Percentiles rank a stretch among this genome's conserved stretches.
phyloP scores from a whole-genome alignment of 441 rosid species.

The Metrosideros polymorpha region DNA sequence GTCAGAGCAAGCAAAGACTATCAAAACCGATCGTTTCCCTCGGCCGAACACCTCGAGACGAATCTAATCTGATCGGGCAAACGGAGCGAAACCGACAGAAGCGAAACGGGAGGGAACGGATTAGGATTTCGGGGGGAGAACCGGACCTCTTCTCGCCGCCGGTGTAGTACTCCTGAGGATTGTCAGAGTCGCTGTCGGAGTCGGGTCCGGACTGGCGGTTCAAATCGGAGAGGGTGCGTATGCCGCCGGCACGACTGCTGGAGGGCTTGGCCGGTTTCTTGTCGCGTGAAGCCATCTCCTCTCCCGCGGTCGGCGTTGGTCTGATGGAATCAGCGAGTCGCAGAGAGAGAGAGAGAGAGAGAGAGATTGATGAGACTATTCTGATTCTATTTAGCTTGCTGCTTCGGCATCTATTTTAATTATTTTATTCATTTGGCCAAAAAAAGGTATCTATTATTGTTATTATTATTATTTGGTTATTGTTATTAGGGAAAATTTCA shows the following conservation, averaged over 20 bases:
- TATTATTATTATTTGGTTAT: not conserved
- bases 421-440: not conserved
- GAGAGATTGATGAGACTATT: not conserved
- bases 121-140: not conserved
- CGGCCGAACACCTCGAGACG: not conserved
- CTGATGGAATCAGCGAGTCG: not conserved
- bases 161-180: slow-evolving; percentile 88
- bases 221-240: slow-evolving; percentile 85
- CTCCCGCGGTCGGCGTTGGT: not conserved
- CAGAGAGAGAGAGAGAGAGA: not conserved
- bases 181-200: slow-evolving; percentile 80
- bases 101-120: too few species aligned
- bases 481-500: too few species aligned
- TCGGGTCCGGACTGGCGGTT: slow-evolving; percentile 71
- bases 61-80: not conserved
- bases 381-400: not conserved
- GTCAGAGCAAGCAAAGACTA: not conserved
- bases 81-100: not conserved
- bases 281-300: slow-evolving; percentile 61
- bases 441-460: not conserved
- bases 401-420: not conserved
- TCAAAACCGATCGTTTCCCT: not conserved
- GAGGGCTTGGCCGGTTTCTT: slow-evolving; percentile 68
- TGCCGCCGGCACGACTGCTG: slow-evolving; percentile 45
- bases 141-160: slow-evolving; percentile 96